Conservation (phyloP, 2,329 filamentous ascomycete species). For the Botrytis elliptica region DNA sequence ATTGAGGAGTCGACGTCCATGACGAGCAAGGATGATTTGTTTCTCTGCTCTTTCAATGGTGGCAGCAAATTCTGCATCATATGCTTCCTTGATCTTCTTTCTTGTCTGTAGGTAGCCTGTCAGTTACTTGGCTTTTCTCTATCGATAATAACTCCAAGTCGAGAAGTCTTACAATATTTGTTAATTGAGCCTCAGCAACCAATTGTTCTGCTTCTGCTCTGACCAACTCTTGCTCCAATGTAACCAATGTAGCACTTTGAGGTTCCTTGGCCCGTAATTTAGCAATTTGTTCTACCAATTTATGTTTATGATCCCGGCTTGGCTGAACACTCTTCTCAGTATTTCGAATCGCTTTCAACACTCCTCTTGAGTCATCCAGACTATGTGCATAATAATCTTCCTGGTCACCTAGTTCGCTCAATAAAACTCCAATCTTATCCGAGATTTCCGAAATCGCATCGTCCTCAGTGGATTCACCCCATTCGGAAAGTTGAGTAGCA, state of each 20-base stretch:
- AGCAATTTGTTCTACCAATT: constrained; percentile 89
- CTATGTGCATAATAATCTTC: constrained; percentile 85
- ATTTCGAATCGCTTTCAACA: constrained; percentile 91
- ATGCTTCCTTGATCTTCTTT: constrained; percentile 94
- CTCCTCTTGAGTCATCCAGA: constrained; percentile 77
- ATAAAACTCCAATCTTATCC: constrained; percentile 90
- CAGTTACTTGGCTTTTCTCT: constrained; percentile 17
- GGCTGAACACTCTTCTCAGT: constrained; percentile 95
- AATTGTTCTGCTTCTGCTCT: constrained; percentile 93
- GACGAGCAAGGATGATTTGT: constrained; percentile 89
- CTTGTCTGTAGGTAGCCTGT: constrained; percentile 61
- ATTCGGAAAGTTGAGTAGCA: constrained; percentile 89
- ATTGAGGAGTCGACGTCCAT: constrained; percentile 80
- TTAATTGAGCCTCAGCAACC: constrained; percentile 93
- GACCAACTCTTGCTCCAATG: constrained; percentile 93
- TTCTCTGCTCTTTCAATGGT: constrained; percentile 97
- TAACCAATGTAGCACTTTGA: constrained; percentile 74
- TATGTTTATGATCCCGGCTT: constrained; percentile 79
- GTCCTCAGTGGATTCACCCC: constrained; percentile 90
- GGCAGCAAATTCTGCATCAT: constrained; percentile 81
- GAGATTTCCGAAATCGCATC: constrained; percentile 85
- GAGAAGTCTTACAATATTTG: constrained; percentile 71
- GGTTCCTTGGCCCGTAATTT: constrained; percentile 92
- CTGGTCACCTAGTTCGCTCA: constrained; percentile 91
- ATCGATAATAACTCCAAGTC: not conserved